Evolutionary conservation across 495 filamentous ascomycete species (phyloP).

Genomic region (Penicillium coprophilum): DNA sequence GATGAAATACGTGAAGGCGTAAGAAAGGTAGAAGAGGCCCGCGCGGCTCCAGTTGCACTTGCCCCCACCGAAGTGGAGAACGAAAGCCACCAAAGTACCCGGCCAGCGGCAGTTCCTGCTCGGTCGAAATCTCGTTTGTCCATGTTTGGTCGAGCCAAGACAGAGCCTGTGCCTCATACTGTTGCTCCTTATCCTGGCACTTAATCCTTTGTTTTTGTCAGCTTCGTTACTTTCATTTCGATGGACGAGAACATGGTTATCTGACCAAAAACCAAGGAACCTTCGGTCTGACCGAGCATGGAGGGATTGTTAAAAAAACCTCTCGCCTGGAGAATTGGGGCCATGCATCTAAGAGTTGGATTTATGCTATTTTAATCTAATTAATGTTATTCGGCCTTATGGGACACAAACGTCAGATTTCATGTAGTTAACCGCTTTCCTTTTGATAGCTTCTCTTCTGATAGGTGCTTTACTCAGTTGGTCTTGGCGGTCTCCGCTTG

Average conservation of each 20-base stretch:
- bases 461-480: not conserved
- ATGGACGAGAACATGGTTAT: constrained; percentile 15
- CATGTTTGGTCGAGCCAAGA: constrained; percentile 33
- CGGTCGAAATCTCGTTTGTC: constrained; percentile 38
- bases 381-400: not conserved
- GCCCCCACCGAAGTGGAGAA: constrained; percentile 12
- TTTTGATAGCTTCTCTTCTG: not conserved
- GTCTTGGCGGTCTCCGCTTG: not conserved
- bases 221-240: not conserved
- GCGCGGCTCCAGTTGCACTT: constrained; percentile 21
- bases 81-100: constrained; percentile 9
- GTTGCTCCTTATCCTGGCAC: constrained; percentile 47
- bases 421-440: not conserved
- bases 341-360: not conserved
- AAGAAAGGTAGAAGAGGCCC: constrained; percentile 38
- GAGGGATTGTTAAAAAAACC: not conserved
- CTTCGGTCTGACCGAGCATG: not conserved
- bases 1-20: constrained; percentile 45
- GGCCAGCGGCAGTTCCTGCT: constrained; percentile 21
- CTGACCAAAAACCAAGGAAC: constrained; percentile 7
- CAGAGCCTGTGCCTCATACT: constrained; percentile 25
- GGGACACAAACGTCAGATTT: not conserved
- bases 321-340: not conserved
- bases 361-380: not conserved
- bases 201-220: constrained; percentile 18